Percentiles rank a stretch among this genome's conserved stretches.
Conservation (phyloP, 176 grass and related monocot species). For the Avena sativa region DNA sequence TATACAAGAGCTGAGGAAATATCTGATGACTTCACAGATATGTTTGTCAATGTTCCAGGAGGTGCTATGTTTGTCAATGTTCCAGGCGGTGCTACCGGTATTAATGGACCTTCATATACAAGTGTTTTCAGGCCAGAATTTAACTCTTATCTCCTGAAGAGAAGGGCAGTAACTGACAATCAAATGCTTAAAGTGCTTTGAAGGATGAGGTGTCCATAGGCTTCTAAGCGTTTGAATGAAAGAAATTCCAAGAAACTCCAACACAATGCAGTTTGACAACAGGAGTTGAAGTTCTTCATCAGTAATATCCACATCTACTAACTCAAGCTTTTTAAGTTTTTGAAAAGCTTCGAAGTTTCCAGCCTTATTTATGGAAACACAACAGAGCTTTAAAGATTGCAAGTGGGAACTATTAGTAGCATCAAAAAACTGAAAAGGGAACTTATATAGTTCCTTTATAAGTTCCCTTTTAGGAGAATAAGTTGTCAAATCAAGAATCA, state of each 20-base stretch:
- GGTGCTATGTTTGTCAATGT: neutral
- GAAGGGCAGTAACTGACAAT: neutral
- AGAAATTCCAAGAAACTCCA: conserved; percentile 25
- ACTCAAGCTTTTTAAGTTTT: conserved; percentile 27
- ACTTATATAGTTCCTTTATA: neutral
- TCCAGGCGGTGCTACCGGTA: neutral
- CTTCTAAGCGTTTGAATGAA: neutral
- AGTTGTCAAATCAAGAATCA: conserved; percentile 8
- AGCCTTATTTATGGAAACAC: conserved; percentile 7
- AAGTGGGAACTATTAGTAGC: neutral
- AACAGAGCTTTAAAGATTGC: neutral
- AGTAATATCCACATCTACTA: conserved; percentile 1
- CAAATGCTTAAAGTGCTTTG: neutral
- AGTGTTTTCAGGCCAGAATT: neutral
- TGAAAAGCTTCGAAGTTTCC: neutral
- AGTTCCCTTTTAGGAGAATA: neutral
- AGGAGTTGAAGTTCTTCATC: conserved; percentile 20
- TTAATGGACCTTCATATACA: neutral
- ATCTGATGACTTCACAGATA: neutral
- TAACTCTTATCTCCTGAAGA: neutral
- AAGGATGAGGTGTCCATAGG: neutral
- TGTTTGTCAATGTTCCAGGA: neutral
- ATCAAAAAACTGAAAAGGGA: neutral
- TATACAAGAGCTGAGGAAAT: conserved; percentile 9
- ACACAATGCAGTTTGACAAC: neutral